phyloP scores from a whole-genome alignment of 441 rosid genomes.

The Mallotus repandus region DNA sequence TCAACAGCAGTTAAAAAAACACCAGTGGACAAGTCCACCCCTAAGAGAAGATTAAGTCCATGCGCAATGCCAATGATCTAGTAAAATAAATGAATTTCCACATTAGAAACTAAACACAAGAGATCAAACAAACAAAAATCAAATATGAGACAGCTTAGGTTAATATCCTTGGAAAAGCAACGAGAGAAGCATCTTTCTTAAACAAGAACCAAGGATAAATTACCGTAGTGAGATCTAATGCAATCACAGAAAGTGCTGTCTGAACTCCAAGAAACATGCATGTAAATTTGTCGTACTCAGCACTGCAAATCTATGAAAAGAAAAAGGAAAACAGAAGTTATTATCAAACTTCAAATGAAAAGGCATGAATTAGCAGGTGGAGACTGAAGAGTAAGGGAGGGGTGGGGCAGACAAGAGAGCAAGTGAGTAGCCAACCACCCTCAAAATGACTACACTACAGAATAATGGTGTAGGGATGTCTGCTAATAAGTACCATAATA shows the following conservation, averaged over 20 bases:
- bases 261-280: constrained; percentile 86
- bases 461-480: not conserved
- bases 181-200: not conserved
- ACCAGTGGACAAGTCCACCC: constrained; percentile 78
- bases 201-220: constrained; percentile 24
- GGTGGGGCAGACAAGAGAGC: not conserved
- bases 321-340: constrained; percentile 4
- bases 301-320: constrained; percentile 65
- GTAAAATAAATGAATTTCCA: constrained; percentile 28
- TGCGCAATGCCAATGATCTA: constrained; percentile 94
- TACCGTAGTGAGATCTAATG: constrained; percentile 87
- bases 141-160: constrained; percentile 7
- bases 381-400: not conserved
- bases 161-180: constrained; percentile 14
- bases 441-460: not conserved
- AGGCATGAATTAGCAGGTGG: not conserved
- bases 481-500: not conserved
- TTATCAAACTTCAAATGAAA: constrained; percentile 13
- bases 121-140: not conserved
- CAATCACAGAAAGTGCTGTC: constrained; percentile 68
- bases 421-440: not conserved
- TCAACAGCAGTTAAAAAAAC: constrained; percentile 82
- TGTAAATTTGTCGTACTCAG: constrained; percentile 78
- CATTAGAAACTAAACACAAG: constrained; percentile 22
- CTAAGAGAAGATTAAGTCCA: constrained; percentile 82